Conservation (phyloP, 495 filamentous ascomycete species). For the Aspergillus heteromorphus region DNA sequence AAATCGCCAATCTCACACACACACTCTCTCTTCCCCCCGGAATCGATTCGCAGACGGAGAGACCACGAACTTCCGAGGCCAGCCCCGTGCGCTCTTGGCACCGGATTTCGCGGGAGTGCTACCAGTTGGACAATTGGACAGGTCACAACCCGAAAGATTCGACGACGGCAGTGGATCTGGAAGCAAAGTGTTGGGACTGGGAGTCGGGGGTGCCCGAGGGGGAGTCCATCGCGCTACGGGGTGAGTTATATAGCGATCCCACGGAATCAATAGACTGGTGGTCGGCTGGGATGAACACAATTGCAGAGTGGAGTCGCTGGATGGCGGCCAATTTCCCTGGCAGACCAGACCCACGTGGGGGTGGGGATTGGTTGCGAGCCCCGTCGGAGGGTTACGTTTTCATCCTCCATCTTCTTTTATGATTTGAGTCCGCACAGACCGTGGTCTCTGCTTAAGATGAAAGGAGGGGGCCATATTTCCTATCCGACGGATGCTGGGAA, state of each 20-base stretch:
- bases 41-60: not conserved
- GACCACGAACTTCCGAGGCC: not conserved
- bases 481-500: not conserved
- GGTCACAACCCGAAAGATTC: not conserved
- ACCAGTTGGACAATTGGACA: not conserved
- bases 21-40: too few relatives aligned
- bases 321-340: conserved; percentile 16
- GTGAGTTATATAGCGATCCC: not conserved
- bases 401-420: not conserved
- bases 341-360: conserved; percentile 20
- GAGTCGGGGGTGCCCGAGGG: not conserved
- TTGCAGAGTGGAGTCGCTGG: not conserved
- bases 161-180: not conserved
- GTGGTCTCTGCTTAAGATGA: not conserved
- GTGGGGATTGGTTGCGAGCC: conserved; percentile 15
- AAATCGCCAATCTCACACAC: not conserved
- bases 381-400: not conserved
- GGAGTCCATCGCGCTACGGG: not conserved
- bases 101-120: too few relatives aligned
- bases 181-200: not conserved
- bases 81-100: not conserved
- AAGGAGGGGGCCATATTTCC: not conserved
- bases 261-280: not conserved
- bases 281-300: not conserved
- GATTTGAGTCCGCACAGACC: not conserved